Percentiles rank a stretch among this genome's conserved stretches.
Evolutionary conservation across 805 yeast genomes (phyloP).

Genomic region (Naumovozyma dairenensis): DNA sequence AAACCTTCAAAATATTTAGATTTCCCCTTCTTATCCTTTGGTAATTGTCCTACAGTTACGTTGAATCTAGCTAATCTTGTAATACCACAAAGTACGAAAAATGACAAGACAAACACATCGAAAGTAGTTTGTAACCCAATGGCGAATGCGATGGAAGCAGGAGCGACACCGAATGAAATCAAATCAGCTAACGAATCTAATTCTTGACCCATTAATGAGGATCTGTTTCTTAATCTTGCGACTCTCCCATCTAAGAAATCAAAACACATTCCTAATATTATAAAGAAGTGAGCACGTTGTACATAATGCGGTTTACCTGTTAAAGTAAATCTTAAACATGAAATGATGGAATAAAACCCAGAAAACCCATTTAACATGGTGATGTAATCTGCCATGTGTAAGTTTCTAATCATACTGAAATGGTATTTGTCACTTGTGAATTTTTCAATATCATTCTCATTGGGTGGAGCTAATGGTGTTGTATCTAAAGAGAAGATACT

Average conservation of each 20-base stretch:
- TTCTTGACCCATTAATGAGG: constrained; percentile 94
- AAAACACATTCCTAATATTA: constrained; percentile 84
- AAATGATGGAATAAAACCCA: constrained; percentile 83
- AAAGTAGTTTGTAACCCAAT: constrained; percentile 79
- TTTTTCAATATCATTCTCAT: constrained; percentile 63
- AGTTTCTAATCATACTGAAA: constrained; percentile 72
- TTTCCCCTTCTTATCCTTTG: constrained; percentile 82
- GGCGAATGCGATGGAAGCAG: constrained; percentile 85
- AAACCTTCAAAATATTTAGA: constrained; percentile 90
- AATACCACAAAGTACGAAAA: constrained; percentile 87
- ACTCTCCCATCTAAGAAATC: constrained; percentile 97
- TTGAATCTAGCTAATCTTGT: constrained; percentile 92
- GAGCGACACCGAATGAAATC: constrained; percentile 90
- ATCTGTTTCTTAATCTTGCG: constrained; percentile 85
- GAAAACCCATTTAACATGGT: constrained; percentile 89
- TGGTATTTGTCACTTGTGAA: constrained; percentile 80
- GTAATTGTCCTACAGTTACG: constrained; percentile 85
- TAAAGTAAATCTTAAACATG: constrained; percentile 71
- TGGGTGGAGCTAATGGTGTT: constrained; percentile 62
- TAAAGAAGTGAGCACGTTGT: constrained; percentile 83
- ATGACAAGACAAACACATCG: constrained; percentile 67
- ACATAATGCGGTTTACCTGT: constrained; percentile 61
- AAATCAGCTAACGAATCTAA: constrained; percentile 93
- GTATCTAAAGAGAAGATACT: constrained; percentile 39
- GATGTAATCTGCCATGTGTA: constrained; percentile 94